Evolutionary conservation across 805 yeast species (phyloP).

Genomic region (Nadsonia fulvescens): DNA sequence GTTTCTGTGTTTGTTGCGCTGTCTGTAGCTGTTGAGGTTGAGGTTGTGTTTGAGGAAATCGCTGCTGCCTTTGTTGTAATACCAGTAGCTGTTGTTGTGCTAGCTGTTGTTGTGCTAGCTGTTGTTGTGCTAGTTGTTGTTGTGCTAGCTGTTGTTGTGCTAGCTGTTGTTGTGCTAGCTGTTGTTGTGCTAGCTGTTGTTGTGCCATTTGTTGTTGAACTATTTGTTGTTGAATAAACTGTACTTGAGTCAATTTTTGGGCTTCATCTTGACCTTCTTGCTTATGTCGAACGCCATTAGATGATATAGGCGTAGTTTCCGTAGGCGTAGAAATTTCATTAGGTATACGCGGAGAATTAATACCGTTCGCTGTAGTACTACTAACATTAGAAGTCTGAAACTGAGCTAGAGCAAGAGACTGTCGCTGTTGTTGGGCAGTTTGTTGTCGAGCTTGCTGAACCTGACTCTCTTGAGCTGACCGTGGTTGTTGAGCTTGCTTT

Average conservation of each 20-base stretch:
- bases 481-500: slow-evolving; percentile 4
- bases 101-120: slow-evolving; percentile 6
- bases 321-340: too few species aligned
- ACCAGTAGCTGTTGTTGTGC: slow-evolving; percentile 7
- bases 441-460: slow-evolving; percentile 2
- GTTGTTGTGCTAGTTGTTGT: slow-evolving; percentile 7
- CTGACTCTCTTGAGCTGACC: slow-evolving; percentile 1
- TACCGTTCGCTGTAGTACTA: too few species aligned
- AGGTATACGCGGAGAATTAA: too few species aligned
- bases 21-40: slow-evolving; percentile 7
- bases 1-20: slow-evolving; percentile 9
- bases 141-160: slow-evolving; percentile 9
- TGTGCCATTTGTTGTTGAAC: slow-evolving; percentile 1
- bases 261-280: slow-evolving; percentile 5
- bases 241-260: slow-evolving; percentile 1
- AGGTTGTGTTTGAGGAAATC: slow-evolving; percentile 5
- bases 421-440: slow-evolving; percentile 7
- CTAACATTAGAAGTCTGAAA: too few species aligned
- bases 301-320: too few species aligned
- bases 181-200: slow-evolving; percentile 7
- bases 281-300: too few species aligned
- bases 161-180: slow-evolving; percentile 5
- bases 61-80: slow-evolving; percentile 7
- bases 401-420: slow-evolving; percentile 5
- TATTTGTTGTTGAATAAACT: slow-evolving; percentile 1